Percentiles rank a stretch among this genome's conserved stretches.
Evolutionary conservation across 805 yeast genomes (phyloP).

Genomic region (Wickerhamiella vanderwaltii): DNA sequence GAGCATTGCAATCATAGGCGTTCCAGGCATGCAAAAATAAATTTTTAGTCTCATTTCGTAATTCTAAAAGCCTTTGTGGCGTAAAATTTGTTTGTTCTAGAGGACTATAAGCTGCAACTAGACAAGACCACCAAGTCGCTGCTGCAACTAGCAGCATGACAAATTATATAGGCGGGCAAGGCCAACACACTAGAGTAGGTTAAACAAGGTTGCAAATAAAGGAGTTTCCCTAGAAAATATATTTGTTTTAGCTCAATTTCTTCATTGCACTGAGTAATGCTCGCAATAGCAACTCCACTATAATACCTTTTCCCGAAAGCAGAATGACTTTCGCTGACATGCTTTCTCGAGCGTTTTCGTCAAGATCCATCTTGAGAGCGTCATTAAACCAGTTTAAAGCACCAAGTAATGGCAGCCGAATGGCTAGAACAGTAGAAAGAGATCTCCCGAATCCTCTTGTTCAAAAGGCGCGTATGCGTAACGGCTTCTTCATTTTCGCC

Average conservation of each 20-base stretch:
- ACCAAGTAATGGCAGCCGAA: too few species aligned
- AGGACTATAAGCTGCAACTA: constrained; percentile 1
- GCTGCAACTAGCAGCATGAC: constrained; percentile 5
- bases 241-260: too few species aligned
- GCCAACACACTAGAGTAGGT: too few species aligned
- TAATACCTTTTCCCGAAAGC: too few species aligned
- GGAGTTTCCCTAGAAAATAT: too few species aligned
- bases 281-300: too few species aligned
- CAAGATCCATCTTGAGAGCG: too few species aligned
- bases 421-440: constrained; percentile 23
- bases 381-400: too few species aligned
- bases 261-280: too few species aligned
- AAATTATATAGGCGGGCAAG: neutral
- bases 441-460: constrained; percentile 52
- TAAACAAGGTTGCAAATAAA: too few species aligned
- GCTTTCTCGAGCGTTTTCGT: constrained; percentile 4
- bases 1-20: constrained; percentile 55
- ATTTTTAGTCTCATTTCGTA: constrained; percentile 35
- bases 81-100: constrained; percentile 7
- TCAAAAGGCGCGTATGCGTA: constrained; percentile 39
- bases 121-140: neutral
- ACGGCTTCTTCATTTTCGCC: constrained; percentile 44
- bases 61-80: neutral
- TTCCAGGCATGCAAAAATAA: constrained; percentile 68
- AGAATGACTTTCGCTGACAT: constrained; percentile 2